A percentile compares a stretch with the other conserved stretches of the same genome.
Evolutionary conservation across 257 asterid genomes (phyloP).

Genomic region (Solanum stenotomum): DNA sequence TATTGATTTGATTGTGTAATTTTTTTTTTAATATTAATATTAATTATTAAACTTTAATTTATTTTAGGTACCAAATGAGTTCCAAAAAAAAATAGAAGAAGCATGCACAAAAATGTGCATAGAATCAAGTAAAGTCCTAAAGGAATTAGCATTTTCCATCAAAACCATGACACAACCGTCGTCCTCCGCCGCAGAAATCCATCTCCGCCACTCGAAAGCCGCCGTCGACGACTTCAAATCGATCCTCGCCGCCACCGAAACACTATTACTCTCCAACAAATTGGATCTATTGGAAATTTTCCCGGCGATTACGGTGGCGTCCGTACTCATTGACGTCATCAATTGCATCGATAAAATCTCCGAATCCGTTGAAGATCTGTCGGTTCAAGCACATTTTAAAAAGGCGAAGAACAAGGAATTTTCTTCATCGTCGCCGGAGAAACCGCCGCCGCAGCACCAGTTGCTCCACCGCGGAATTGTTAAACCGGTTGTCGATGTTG

Average conservation of each 20-base stretch:
- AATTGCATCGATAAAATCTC: constrained; percentile 32
- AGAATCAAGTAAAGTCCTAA: constrained; percentile 38
- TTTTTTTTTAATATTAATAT: background rate
- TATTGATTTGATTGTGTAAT: background rate
- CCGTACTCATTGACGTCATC: constrained; percentile 39
- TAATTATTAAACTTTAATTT: background rate
- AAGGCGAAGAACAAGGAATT: background rate
- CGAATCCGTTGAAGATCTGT: constrained; percentile 30
- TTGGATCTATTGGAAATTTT: constrained; percentile 25
- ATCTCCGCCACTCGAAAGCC: constrained; percentile 12
- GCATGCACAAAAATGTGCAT: constrained; percentile 37
- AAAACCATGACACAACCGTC: constrained; percentile 29
- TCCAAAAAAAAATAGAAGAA: constrained; percentile 18
- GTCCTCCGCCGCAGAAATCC: constrained; percentile 7
- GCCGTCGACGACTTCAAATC: constrained; percentile 26
- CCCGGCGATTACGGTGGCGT: constrained; percentile 36
- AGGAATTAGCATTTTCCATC: constrained; percentile 32
- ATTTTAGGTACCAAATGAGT: constrained; percentile 28
- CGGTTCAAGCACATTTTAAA: constrained; percentile 36
- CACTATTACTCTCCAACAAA: constrained; percentile 1
- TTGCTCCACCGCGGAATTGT: constrained; percentile 46
- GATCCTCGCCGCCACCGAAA: constrained; percentile 9
- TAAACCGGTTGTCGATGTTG: constrained; percentile 29
- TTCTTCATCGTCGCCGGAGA: background rate
- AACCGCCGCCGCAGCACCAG: constrained; percentile 12